Evolutionary conservation across 352 stramenopile genomes (phyloP).

Genomic region (Globisporangium uncinulatum): DNA sequence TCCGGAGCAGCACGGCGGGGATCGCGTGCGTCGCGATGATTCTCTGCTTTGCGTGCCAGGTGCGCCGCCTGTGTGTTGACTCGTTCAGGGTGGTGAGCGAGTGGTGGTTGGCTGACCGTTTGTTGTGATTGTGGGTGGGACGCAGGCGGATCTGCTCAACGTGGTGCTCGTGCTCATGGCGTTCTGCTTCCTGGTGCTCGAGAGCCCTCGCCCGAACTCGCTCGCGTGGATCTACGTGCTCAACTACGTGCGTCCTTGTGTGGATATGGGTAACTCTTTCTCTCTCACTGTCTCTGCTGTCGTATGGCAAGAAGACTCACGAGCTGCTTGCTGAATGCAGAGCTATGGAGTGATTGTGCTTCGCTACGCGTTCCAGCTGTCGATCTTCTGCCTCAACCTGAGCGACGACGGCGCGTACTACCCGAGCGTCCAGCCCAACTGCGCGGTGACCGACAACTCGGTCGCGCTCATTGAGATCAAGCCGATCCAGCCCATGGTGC

Average conservation of each 20-base stretch:
- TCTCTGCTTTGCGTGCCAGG: conserved; percentile 69
- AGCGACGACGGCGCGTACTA: conserved; percentile 53
- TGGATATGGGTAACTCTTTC: neutral
- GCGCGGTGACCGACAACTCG: conserved; percentile 20
- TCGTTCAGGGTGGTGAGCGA: too few relatives aligned
- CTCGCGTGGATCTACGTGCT: conserved; percentile 66
- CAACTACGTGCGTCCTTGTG: conserved; percentile 59
- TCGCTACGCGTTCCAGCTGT: conserved; percentile 79
- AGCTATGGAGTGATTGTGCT: conserved; percentile 45
- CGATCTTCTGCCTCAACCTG: conserved; percentile 76
- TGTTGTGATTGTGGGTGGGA: neutral
- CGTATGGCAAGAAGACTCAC: neutral
- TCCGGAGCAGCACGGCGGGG: conserved; percentile 60
- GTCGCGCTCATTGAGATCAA: conserved; percentile 37
- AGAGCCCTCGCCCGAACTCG: conserved; percentile 66
- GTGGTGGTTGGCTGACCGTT: conserved; percentile 3
- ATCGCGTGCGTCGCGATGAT: conserved; percentile 64
- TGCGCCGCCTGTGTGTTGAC: conserved; percentile 14
- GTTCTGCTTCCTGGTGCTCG: conserved; percentile 68
- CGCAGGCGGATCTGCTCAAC: conserved; percentile 73
- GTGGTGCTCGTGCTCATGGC: conserved; percentile 64
- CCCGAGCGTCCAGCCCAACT: conserved; percentile 77
- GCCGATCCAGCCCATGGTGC: conserved; percentile 67
- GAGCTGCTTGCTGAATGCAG: conserved; percentile 13
- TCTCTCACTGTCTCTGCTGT: neutral